Percentiles rank a stretch among this genome's conserved stretches.
Evolutionary conservation across 805 yeast genomes (phyloP).

Genomic region (Saccharomycopsis guyanensis): DNA sequence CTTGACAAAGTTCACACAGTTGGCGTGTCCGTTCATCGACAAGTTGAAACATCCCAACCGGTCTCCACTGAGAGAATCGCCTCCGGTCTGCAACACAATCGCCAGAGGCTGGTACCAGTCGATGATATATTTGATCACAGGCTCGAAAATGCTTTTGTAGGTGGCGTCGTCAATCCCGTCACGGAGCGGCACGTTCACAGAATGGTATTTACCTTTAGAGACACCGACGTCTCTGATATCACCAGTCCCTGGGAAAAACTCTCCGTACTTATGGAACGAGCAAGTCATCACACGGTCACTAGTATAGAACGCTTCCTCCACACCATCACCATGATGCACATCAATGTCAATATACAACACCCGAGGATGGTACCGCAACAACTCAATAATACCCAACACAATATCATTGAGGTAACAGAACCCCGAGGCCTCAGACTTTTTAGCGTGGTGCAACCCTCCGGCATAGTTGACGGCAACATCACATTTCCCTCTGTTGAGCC

Average conservation of each 20-base stretch:
- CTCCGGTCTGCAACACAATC: conserved; percentile 97
- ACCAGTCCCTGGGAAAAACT: conserved; percentile 97
- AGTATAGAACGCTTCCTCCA: conserved; percentile 91
- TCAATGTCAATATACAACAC: conserved; percentile 92
- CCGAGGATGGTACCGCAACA: conserved; percentile 75
- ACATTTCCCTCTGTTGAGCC: conserved; percentile 71
- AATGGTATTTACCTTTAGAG: conserved; percentile 81
- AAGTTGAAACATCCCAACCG: conserved; percentile 92
- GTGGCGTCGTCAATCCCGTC: conserved; percentile 92
- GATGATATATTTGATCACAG: conserved; percentile 66
- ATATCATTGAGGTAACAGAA: conserved; percentile 89
- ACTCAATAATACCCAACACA: conserved; percentile 73
- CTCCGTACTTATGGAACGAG: conserved; percentile 88
- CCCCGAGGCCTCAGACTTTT: conserved; percentile 83
- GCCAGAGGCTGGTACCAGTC: conserved; percentile 94
- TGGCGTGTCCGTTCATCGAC: conserved; percentile 91
- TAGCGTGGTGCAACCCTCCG: conserved; percentile 92
- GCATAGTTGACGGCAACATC: conserved; percentile 92
- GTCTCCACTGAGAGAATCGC: conserved; percentile 94
- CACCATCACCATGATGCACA: conserved; percentile 97
- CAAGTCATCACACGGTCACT: conserved; percentile 88
- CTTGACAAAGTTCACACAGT: conserved; percentile 84
- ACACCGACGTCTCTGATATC: conserved; percentile 83
- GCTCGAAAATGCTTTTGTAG: conserved; percentile 78
- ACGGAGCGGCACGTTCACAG: conserved; percentile 84